A percentile compares a stretch with the other conserved stretches of the same genome.
These are phyloP conservation scores for Kalmusia sp. DNA, from an alignment of 2,329 filamentous ascomycete genomes.

Conservation along the genomic window DNA sequence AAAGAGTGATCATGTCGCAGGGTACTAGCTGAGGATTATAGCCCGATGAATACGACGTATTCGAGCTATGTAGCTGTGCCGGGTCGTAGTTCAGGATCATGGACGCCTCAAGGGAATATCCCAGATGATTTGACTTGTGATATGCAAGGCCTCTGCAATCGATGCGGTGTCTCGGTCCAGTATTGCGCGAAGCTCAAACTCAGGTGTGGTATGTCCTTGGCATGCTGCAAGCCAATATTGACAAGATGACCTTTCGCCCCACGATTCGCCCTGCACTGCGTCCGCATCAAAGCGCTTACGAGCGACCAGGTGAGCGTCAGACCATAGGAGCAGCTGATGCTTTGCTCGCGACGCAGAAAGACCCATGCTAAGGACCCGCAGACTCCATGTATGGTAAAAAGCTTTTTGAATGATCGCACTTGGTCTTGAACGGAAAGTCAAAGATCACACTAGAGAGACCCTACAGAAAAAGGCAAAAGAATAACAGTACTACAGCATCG, in stretches of 20 bases:
- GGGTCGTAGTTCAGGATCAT: neutral
- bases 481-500: too few relatives aligned
- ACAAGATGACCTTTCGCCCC: neutral
- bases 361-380: neutral
- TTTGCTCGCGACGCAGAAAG: neutral
- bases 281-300: neutral
- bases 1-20: too few relatives aligned
- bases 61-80: neutral
- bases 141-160: neutral
- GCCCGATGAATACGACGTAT: neutral
- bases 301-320: neutral
- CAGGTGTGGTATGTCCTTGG: neutral
- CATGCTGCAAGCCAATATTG: constrained; percentile 5
- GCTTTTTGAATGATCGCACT: too few relatives aligned
- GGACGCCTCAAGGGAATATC: neutral
- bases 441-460: too few relatives aligned
- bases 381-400: too few relatives aligned
- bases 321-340: neutral
- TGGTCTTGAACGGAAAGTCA: too few relatives aligned
- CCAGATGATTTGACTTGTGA: neutral
- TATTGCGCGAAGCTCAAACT: neutral
- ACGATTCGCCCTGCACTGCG: neutral
- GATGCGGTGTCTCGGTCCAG: too few relatives aligned
- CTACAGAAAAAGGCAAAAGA: too few relatives aligned
- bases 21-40: too few relatives aligned